A percentile compares a stretch with the other conserved stretches of the same genome.
Conservation (phyloP, 768 basidiomycete species). For the Paxillus involutus region DNA sequence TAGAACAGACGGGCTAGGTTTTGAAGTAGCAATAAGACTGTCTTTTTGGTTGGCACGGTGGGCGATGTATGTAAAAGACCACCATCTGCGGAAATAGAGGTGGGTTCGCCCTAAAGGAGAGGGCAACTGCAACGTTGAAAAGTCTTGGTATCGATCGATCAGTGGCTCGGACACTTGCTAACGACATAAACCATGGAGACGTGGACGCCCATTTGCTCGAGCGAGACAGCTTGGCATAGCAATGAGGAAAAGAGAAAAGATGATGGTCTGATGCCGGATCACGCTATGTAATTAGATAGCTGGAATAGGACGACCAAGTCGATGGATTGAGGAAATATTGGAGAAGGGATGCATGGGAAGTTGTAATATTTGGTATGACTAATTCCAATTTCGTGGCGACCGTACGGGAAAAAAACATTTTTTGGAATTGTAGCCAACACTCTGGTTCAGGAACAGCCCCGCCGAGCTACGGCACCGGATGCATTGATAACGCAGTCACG, state of each 20-base stretch:
- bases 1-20: background rate
- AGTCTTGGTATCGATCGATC: background rate
- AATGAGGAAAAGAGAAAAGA: background rate
- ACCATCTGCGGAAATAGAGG: background rate
- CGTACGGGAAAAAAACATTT: conserved; percentile 1
- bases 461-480: conserved; percentile 37
- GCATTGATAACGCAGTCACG: conserved; percentile 9
- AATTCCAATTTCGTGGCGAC: conserved; percentile 12
- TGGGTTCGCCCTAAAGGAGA: no score
- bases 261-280: no score
- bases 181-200: background rate
- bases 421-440: conserved; percentile 2
- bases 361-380: background rate
- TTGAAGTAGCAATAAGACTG: background rate
- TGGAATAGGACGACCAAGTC: background rate
- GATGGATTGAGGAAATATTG: background rate
- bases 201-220: background rate
- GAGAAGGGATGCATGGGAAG: background rate
- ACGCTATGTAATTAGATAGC: background rate
- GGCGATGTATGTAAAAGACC: background rate
- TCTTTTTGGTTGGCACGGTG: background rate
- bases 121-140: background rate
- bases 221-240: background rate
- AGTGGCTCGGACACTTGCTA: no score
- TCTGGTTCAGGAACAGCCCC: conserved; percentile 34